Percentiles rank a stretch among this genome's conserved stretches.
phyloP scores from a whole-genome alignment of 1,284 basidiomycete species.

The Malassezia sympodialis region DNA sequence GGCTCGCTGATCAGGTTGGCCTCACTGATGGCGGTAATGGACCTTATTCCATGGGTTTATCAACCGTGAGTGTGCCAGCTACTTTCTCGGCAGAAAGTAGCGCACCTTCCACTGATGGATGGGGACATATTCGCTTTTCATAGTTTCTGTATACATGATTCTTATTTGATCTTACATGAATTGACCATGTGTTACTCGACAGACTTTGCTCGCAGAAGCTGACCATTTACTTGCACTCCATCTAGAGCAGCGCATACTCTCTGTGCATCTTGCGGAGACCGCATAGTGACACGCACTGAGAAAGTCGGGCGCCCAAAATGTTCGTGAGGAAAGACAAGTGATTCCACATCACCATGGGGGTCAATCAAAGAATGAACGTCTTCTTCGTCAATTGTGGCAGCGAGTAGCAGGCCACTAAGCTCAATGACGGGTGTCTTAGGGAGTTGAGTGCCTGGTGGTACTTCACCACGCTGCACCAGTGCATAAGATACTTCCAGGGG shows the following conservation, averaged over 20 bases:
- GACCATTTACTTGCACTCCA: neutral
- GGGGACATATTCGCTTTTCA: neutral
- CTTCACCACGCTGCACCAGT: constrained; percentile 33
- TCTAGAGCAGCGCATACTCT: constrained; percentile 1
- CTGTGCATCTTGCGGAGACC: neutral
- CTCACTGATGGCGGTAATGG: constrained; percentile 47
- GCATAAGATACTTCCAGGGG: constrained; percentile 47
- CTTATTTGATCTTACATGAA: neutral
- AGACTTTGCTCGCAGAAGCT: neutral
- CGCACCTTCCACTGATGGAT: neutral
- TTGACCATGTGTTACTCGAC: neutral
- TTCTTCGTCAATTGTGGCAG: constrained; percentile 20
- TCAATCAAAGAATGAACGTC: constrained; percentile 18
- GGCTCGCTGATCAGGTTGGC: constrained; percentile 84
- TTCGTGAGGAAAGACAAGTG: neutral
- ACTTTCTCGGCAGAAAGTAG: neutral
- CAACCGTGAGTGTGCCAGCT: neutral
- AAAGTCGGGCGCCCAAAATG: neutral
- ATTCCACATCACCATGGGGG: constrained; percentile 13
- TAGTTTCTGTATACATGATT: neutral
- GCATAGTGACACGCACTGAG: constrained; percentile 2
- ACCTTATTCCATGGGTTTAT: neutral
- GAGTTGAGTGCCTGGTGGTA: neutral
- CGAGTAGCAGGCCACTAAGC: constrained; percentile 19
- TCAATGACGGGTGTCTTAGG: constrained; percentile 13